Evolutionary conservation across 768 basidiomycete species (phyloP), one percentile per base, ranked within the genome.

Genomic region (Suillus placidus): DNA sequence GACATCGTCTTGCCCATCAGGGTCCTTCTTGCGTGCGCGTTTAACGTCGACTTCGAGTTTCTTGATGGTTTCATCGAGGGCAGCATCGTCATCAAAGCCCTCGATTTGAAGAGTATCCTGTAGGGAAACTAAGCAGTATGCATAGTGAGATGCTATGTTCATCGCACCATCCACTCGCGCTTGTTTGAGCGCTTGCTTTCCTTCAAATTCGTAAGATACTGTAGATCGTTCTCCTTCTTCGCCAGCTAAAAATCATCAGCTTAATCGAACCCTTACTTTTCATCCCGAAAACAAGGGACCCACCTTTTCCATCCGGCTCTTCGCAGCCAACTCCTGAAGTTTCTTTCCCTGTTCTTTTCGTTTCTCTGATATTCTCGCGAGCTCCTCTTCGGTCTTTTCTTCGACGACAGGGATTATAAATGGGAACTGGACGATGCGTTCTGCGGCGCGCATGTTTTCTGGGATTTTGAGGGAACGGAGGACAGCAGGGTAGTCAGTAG

Each of bases 301-400:
- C 62, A 93, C 93, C 84, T 97, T 98, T 70, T 98, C 96, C 71
- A 85, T 80, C 34, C 97, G 80, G 61, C 88, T 88, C 75, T 89
- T 93, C 0, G 92, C 91, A 34, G 95, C 94, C 70, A 96, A 85
- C 76, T 98, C 96, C 77, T 97, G 96, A 60, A 99, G 75, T 72
- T 93, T 89, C 63, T 87, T 84, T 0, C 94, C 95, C 71, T 95
- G 92, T 76, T 98, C 96, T 73, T 85, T 88, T 63, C 91, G 80
- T 75, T 87, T 90, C 76, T 98, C 95, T 1, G 90, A 81, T 43
- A 89, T 84, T 42, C 87, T 84, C 5, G 88, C 85, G 0, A 97
- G 76, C 72, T 98, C 95, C 71, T 98, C 97, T 68, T 96, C 94
- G 0, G 93, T 91, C 78, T 96, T 97, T 75, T 95, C 93, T 47